Evolutionary conservation across 768 basidiomycete genomes (phyloP).

Genomic region (Fomitopsis pulvina): DNA sequence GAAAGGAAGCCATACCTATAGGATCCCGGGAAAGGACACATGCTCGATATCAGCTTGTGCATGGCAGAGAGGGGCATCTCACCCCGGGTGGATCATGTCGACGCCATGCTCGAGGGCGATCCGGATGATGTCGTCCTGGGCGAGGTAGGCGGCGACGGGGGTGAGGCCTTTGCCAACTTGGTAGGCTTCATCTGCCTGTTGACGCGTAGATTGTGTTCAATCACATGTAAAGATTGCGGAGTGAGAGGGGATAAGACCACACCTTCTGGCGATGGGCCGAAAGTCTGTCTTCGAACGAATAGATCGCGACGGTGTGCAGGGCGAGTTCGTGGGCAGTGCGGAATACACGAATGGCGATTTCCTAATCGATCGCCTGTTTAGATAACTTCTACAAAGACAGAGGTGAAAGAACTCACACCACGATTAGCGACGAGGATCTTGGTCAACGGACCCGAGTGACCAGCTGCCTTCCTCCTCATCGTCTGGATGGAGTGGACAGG

Average conservation of each 20-base stretch:
- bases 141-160: slow-evolving; percentile 94
- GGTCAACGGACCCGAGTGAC: slow-evolving; percentile 84
- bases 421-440: slow-evolving; percentile 92
- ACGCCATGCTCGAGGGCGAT: slow-evolving; percentile 98
- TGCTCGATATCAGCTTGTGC: slow-evolving; percentile 4
- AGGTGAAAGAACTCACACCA: slow-evolving; percentile 49
- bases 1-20: slow-evolving; percentile 95
- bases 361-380: slow-evolving; percentile 38
- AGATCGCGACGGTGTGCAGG: slow-evolving; percentile 99
- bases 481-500: slow-evolving; percentile 88
- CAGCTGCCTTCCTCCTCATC: slow-evolving; percentile 85
- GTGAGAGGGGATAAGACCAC: slow-evolving; percentile 3
- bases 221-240: not conserved
- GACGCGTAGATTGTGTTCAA: not conserved
- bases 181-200: slow-evolving; percentile 94
- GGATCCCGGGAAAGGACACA: slow-evolving; percentile 7
- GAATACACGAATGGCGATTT: slow-evolving; percentile 99
- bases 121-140: slow-evolving; percentile 95
- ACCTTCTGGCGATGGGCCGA: slow-evolving; percentile 98
- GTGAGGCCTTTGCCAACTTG: slow-evolving; percentile 95
- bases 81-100: slow-evolving; percentile 99
- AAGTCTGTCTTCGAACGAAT: slow-evolving; percentile 94
- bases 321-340: slow-evolving; percentile 97
- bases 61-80: slow-evolving; percentile 18
- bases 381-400: not conserved